Conservation (phyloP, 768 basidiomycete species). For the Boletus coccyginus region DNA sequence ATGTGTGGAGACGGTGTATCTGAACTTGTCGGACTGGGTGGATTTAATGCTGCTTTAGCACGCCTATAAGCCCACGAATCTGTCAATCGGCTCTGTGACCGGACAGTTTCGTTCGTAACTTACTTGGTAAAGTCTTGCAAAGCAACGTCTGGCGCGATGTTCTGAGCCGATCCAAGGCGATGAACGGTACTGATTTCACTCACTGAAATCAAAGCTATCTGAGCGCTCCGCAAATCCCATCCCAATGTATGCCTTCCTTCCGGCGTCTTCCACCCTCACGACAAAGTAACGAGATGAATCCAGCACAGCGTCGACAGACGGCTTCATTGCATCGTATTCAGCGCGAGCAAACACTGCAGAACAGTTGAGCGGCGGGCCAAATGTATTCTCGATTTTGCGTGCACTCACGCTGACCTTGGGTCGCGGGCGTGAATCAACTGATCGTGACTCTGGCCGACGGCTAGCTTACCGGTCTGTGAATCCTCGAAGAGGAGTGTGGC, state of each 20-base stretch:
- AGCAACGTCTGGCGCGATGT: conserved; percentile 59
- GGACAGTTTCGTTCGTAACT: conserved; percentile 4
- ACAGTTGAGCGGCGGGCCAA: not conserved
- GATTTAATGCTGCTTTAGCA: conserved; percentile 60
- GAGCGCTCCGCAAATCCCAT: conserved; percentile 89
- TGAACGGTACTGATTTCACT: conserved; percentile 28
- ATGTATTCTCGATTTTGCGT: conserved; percentile 10
- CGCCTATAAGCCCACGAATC: conserved; percentile 40
- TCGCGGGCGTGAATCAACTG: conserved; percentile 1
- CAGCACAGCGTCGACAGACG: conserved; percentile 91
- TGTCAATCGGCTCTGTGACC: not conserved
- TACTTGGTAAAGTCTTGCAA: conserved; percentile 86
- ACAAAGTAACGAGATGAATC: conserved; percentile 97
- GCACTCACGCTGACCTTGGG: conserved; percentile 64
- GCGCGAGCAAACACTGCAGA: conserved; percentile 80
- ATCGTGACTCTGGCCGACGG: not conserved
- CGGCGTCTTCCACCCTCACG: conserved; percentile 82
- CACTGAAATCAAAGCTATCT: conserved; percentile 92
- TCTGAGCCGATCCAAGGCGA: conserved; percentile 5
- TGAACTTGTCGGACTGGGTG: conserved; percentile 37
- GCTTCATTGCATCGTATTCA: conserved; percentile 72
- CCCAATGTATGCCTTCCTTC: conserved; percentile 88
- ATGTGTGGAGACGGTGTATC: conserved; percentile 60
- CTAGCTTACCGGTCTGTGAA: conserved; percentile 61
- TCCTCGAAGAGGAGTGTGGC: conserved; percentile 82